Percentiles rank a stretch among this genome's conserved stretches.
Evolutionary conservation across 768 basidiomycete species (phyloP).

Genomic region (Dacryopinax spathularia): DNA sequence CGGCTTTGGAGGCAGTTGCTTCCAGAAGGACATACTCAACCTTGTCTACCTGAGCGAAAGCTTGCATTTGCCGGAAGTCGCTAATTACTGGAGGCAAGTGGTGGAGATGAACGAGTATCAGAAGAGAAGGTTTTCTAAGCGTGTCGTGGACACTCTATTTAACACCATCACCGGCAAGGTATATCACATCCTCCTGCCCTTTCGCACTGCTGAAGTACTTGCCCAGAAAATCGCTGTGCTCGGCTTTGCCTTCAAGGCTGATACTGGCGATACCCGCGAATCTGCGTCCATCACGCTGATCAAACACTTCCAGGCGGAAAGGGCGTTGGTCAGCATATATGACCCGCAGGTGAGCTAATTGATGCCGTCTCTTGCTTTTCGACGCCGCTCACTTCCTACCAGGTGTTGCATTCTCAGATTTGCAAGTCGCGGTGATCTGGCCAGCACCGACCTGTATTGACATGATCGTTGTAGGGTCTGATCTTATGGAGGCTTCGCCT

Average conservation of each 20-base stretch:
- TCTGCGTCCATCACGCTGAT: conserved; percentile 89
- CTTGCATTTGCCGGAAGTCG: conserved; percentile 88
- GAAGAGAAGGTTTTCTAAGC: conserved; percentile 88
- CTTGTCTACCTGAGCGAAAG: conserved; percentile 94
- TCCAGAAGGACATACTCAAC: conserved; percentile 99
- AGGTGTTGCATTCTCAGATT: conserved; percentile 68
- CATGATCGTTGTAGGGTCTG: conserved; percentile 25
- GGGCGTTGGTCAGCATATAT: conserved; percentile 73
- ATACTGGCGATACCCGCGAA: conserved; percentile 98
- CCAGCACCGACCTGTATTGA: background rate
- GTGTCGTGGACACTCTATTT: conserved; percentile 94
- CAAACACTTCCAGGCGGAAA: conserved; percentile 83
- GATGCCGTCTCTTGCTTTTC: background rate
- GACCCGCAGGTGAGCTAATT: conserved; percentile 51
- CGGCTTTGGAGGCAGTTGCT: conserved; percentile 96
- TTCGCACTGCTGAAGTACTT: background rate
- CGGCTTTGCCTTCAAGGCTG: conserved; percentile 98
- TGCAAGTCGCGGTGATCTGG: conserved; percentile 27
- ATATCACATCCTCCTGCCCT: conserved; percentile 12
- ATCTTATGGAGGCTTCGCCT: conserved; percentile 58
- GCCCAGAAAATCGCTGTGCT: conserved; percentile 80
- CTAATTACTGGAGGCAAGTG: conserved; percentile 93
- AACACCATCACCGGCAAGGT: conserved; percentile 96
- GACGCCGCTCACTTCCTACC: conserved; percentile 6
- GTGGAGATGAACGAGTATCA: conserved; percentile 99